These are phyloP conservation scores for Isatis lusitanica DNA, from an alignment of 441 rosid species.

Conservation along the genomic window DNA sequence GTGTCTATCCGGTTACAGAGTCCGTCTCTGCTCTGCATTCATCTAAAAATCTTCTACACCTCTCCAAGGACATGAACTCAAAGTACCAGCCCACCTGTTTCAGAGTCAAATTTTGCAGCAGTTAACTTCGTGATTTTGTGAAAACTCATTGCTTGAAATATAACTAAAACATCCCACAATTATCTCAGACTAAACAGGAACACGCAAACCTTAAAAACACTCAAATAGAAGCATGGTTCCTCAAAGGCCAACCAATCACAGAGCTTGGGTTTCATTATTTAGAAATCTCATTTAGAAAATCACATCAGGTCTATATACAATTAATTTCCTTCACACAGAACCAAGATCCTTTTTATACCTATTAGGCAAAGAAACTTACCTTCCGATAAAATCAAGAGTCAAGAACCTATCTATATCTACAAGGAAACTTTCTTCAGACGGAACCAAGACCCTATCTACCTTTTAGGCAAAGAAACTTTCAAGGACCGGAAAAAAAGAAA, in stretches of 20 bases:
- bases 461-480: slow-evolving; percentile 9
- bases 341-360: slow-evolving; percentile 12
- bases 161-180: slow-evolving; percentile 4
- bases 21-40: slow-evolving; percentile 20
- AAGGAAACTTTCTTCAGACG: too few species aligned
- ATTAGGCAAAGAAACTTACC: slow-evolving; percentile 2
- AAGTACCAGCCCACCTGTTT: slow-evolving; percentile 26
- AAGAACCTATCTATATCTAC: too few species aligned
- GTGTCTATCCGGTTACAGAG: slow-evolving; percentile 18
- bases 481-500: neutral
- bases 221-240: neutral
- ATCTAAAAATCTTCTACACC: slow-evolving; percentile 29
- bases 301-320: neutral
- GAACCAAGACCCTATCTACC: slow-evolving; percentile 2
- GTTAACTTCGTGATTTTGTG: neutral
- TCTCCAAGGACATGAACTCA: slow-evolving; percentile 19
- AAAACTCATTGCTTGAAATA: neutral
- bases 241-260: neutral
- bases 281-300: neutral
- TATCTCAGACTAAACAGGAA: neutral
- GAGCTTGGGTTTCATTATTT: neutral
- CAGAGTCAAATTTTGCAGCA: slow-evolving; percentile 9
- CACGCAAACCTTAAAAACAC: neutral
- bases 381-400: neutral
- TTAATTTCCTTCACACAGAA: neutral